Evolutionary conservation across 2,329 filamentous ascomycete species (phyloP), one percentile per base, ranked within the genome.

Genomic region (Sordariomycetes sp.): DNA sequence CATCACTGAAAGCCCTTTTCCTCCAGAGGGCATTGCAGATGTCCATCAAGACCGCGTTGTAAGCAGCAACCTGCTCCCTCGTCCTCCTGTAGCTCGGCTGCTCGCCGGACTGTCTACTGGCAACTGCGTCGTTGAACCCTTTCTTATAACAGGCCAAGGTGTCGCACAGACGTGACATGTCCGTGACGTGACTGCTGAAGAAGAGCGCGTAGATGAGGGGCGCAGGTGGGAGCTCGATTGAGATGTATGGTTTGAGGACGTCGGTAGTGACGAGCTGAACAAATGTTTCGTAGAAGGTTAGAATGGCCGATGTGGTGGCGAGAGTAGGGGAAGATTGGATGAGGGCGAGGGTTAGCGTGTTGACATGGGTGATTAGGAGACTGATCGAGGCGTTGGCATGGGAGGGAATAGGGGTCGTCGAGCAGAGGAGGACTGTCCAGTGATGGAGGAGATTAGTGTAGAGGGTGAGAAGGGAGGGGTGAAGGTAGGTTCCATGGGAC

Each of bases 31-130:
- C 76, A 51, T 93, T 93, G 63, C 85, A 88, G 21, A 87, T 71
- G 50, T 94, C 86, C 76, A 92, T 88, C 21, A 93, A 70, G 51
- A 82, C 87, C 16, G 81, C 81, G 52, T 94, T 94, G 61, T 92
- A 88, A n/a, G n/a, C n/a, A n/a, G n/a, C n/a, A n/a, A n/a, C n/a
- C n/a, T n/a, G n/a, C n/a, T n/a, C n/a, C n/a, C n/a, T n/a, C 17
- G 70, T 61, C 42, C 76, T 73, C 26, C 86, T 72, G 36, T 81
- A 73, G 14, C 17, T n/a, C 17, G 47, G 36, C 18, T 43, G 46
- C 32, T 43, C 40, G 16, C 55, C 30, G 40, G 42, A 48, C 46
- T 30, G 43, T 40, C 50, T 62, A 34, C 67, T 51, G 35, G 61
- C 45, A 61, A 73, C 74, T 37, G 79, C 75, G 18, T 61, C 57